Percentiles rank a stretch among this genome's conserved stretches.
phyloP scores from a whole-genome alignment of 2,329 filamentous ascomycete species.

The Fusarium dimerum region DNA sequence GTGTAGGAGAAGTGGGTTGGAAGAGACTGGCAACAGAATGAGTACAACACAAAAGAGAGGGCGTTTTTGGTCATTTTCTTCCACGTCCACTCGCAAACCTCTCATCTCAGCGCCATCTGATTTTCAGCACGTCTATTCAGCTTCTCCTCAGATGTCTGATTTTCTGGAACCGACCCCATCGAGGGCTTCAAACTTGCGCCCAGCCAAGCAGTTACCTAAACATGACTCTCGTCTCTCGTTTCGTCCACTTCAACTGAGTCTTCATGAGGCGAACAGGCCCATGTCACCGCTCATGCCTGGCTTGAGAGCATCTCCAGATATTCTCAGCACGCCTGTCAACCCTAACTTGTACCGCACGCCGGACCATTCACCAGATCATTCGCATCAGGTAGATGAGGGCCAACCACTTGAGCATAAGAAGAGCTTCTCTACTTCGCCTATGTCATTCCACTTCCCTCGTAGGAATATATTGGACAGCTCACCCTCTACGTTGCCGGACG shows the following conservation, averaged over 20 bases:
- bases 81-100: conserved; percentile 51
- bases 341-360: conserved; percentile 31
- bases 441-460: conserved; percentile 58
- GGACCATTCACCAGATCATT: conserved; percentile 33
- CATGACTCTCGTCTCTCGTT: conserved; percentile 40
- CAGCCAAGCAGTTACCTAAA: conserved; percentile 24
- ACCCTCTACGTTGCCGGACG: conserved; percentile 25
- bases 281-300: conserved; percentile 59
- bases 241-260: conserved; percentile 58
- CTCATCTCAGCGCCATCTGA: conserved; percentile 60
- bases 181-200: conserved; percentile 23
- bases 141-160: conserved; percentile 41
- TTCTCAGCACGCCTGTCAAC: conserved; percentile 34
- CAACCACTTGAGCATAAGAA: conserved; percentile 38
- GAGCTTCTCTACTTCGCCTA: conserved; percentile 46
- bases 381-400: conserved; percentile 29
- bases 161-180: conserved; percentile 20
- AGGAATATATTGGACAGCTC: conserved; percentile 37
- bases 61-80: conserved; percentile 46
- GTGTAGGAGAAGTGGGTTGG: conserved; percentile 15
- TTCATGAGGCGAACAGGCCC: conserved; percentile 43
- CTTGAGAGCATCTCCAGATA: conserved; percentile 43
- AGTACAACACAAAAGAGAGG: conserved; percentile 49
- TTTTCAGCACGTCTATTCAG: conserved; percentile 59
- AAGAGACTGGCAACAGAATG: conserved; percentile 34